Evolutionary conservation across 768 basidiomycete species (phyloP).

Genomic region (Thelephora aurantiotincta): DNA sequence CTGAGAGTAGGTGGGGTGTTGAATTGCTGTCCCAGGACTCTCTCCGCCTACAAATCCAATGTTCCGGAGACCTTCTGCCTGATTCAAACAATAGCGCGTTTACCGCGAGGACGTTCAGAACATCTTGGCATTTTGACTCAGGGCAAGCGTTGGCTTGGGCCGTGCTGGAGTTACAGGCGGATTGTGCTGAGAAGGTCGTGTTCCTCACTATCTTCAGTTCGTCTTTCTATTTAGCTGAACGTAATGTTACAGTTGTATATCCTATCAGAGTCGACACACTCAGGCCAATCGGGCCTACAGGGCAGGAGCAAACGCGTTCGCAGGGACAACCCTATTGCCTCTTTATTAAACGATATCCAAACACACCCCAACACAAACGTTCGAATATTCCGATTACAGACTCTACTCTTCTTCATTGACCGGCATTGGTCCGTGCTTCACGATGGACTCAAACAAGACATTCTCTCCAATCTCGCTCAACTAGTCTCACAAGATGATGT

Average conservation of each 20-base stretch:
- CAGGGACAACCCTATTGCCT: conserved; percentile 43
- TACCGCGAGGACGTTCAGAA: conserved; percentile 48
- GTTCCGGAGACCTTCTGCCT: conserved; percentile 7
- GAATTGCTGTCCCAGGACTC: conserved; percentile 52
- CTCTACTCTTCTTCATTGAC: conserved; percentile 75
- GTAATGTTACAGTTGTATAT: conserved; percentile 36
- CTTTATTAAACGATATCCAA: conserved; percentile 38
- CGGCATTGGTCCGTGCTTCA: conserved; percentile 61
- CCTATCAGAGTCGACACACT: conserved; percentile 40
- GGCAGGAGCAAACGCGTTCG: conserved; percentile 35
- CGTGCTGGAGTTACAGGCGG: conserved; percentile 66
- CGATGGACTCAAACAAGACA: conserved; percentile 35
- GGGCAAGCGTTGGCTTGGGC: conserved; percentile 69
- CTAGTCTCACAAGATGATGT: conserved; percentile 53
- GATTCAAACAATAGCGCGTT: conserved; percentile 28
- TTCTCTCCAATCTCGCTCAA: conserved; percentile 41
- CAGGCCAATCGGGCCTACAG: conserved; percentile 20
- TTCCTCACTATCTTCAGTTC: background rate
- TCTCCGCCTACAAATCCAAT: conserved; percentile 38
- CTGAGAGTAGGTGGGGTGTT: conserved; percentile 48
- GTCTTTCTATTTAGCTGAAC: conserved; percentile 3
- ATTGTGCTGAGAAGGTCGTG: conserved; percentile 53
- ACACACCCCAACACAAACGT: conserved; percentile 18
- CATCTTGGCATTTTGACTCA: conserved; percentile 58
- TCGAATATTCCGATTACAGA: conserved; percentile 47